Evolutionary conservation across 805 yeast genomes (phyloP).

Genomic region (Lachancea sp.): DNA sequence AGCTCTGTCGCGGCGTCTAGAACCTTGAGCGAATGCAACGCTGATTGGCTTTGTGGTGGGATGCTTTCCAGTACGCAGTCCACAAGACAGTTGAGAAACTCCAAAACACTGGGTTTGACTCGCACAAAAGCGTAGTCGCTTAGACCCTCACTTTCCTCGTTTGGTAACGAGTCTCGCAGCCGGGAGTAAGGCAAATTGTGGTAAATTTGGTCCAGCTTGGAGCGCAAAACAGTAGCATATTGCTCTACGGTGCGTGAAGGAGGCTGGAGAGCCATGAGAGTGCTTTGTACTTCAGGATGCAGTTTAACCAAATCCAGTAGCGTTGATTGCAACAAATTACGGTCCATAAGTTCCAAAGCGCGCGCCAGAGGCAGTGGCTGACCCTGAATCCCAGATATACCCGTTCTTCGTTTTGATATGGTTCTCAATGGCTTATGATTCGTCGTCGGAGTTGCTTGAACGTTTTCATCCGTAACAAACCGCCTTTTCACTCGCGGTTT

Average conservation of each 20-base stretch:
- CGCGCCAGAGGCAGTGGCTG: constrained; percentile 30
- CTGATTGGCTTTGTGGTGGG: constrained; percentile 27
- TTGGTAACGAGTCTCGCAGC: constrained; percentile 9
- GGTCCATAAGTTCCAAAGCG: constrained; percentile 30
- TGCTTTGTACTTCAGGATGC: constrained; percentile 26
- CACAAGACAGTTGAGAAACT: constrained; percentile 31
- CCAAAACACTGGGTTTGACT: constrained; percentile 28
- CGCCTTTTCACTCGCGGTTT: constrained; percentile 16
- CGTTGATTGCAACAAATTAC: constrained; percentile 23
- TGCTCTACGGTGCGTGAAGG: constrained; percentile 22
- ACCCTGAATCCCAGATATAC: constrained; percentile 19
- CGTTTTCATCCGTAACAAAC: constrained; percentile 8
- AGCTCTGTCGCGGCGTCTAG: constrained; percentile 28
- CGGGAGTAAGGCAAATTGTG: constrained; percentile 29
- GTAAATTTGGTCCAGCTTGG: constrained; percentile 21
- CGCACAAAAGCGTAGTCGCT: constrained; percentile 35
- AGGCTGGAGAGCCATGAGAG: constrained; percentile 11
- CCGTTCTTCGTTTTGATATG: constrained; percentile 6
- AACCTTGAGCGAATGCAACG: constrained; percentile 26
- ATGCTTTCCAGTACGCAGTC: constrained; percentile 30
- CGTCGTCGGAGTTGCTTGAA: constrained; percentile 2
- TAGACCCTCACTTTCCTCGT: constrained; percentile 10
- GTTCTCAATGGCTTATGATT: constrained; percentile 2
- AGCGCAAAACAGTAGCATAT: constrained; percentile 18
- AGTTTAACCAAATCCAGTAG: constrained; percentile 20